Conservation (phyloP, 768 basidiomycete species). For the Termitomyces sp. region DNA sequence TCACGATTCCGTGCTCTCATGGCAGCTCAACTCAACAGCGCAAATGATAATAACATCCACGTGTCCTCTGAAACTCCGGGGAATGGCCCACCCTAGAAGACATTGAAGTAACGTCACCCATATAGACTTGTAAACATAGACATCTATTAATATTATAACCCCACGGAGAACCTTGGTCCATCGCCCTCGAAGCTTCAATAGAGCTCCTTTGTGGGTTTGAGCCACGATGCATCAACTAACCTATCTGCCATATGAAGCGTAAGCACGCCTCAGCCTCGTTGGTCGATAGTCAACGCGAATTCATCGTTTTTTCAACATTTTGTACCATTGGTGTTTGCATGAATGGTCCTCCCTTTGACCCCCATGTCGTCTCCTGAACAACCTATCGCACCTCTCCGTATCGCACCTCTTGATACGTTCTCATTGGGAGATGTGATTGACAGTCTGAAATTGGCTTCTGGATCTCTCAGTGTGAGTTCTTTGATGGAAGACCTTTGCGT, state of each 20-base stretch:
- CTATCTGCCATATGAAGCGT: background rate
- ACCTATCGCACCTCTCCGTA: background rate
- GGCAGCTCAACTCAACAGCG: slow-evolving; percentile 79
- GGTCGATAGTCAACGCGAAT: background rate
- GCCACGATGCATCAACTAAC: background rate
- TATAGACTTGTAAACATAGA: slow-evolving; percentile 1
- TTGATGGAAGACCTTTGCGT: background rate
- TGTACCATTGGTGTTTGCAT: background rate
- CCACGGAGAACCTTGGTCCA: background rate
- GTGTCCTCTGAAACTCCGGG: background rate
- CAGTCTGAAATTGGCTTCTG: slow-evolving; percentile 24
- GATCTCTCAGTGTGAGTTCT: slow-evolving; percentile 24
- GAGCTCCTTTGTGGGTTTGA: background rate
- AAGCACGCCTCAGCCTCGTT: slow-evolving; percentile 14
- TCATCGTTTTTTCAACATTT: slow-evolving; percentile 5
- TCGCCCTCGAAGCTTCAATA: background rate
- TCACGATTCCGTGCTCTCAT: slow-evolving; percentile 85
- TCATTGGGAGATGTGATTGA: slow-evolving; percentile 9
- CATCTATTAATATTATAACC: background rate
- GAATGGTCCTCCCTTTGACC: slow-evolving; percentile 15
- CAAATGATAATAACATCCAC: slow-evolving; percentile 22
- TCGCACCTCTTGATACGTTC: slow-evolving; percentile 11
- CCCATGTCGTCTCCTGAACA: slow-evolving; percentile 11
- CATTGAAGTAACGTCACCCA: background rate
- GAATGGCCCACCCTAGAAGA: background rate